Percentiles rank a stretch among this genome's conserved stretches.
Conservation (phyloP, 2,329 filamentous ascomycete species). For the Boeremia lycopersici region DNA sequence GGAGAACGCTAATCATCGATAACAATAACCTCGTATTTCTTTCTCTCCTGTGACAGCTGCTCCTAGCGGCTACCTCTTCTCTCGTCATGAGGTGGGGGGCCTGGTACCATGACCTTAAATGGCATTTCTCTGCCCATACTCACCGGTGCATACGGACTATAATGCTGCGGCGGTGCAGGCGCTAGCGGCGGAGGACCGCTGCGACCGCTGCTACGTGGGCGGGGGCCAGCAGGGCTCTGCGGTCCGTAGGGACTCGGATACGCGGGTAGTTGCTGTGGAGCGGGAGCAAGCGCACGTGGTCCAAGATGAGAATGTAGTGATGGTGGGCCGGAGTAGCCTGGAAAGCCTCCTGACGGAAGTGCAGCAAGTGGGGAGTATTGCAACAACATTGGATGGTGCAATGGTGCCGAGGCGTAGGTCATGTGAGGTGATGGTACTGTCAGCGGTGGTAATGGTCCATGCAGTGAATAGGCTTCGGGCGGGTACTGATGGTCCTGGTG, state of each 20-base stretch:
- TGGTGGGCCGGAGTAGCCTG: constrained; percentile 21
- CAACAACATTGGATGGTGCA: constrained; percentile 33
- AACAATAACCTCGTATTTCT: constrained; percentile 11
- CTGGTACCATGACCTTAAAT: constrained; percentile 42
- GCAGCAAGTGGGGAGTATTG: constrained; percentile 38
- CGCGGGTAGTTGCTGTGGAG: constrained; percentile 30
- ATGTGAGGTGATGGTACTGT: constrained; percentile 29
- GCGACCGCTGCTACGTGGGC: constrained; percentile 32
- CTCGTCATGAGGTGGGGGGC: constrained; percentile 29
- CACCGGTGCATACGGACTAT: constrained; percentile 35
- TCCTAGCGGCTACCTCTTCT: constrained; percentile 37
- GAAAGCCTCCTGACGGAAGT: constrained; percentile 28
- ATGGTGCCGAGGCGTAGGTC: constrained; percentile 26
- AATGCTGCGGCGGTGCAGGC: constrained; percentile 38
- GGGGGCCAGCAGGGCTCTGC: constrained; percentile 22
- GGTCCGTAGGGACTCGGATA: constrained; percentile 43
- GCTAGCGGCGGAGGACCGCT: constrained; percentile 37
- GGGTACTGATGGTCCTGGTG: constrained; percentile 27
- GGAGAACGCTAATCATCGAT: constrained; percentile 15
- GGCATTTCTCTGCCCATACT: constrained; percentile 29
- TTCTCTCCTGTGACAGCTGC: constrained; percentile 7
- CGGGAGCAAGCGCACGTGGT: constrained; percentile 33
- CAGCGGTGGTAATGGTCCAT: constrained; percentile 23
- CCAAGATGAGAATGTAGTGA: constrained; percentile 21
- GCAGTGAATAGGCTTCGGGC: constrained; percentile 27